phyloP scores from a whole-genome alignment of 768 basidiomycete species.

The Leccinum boreale region DNA sequence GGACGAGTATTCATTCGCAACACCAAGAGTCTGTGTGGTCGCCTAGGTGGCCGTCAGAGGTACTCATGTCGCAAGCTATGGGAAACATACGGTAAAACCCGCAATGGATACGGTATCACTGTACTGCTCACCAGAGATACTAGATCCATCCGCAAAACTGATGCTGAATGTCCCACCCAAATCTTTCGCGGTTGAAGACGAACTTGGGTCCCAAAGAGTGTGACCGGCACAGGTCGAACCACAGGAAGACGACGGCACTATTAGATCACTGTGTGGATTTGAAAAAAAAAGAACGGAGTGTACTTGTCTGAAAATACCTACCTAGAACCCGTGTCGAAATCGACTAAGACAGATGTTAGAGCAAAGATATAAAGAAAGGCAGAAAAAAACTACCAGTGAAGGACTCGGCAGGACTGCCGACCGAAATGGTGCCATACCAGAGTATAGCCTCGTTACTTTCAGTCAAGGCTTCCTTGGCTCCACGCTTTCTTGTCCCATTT shows the following conservation, averaged over 20 bases:
- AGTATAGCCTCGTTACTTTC: neutral
- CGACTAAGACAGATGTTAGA: neutral
- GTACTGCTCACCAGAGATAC: neutral
- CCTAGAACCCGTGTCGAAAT: neutral
- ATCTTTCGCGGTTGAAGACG: neutral
- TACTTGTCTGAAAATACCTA: neutral
- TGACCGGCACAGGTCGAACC: neutral
- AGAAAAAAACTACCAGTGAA: neutral
- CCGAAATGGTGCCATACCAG: neutral
- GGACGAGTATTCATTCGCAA: neutral
- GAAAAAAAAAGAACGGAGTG: neutral
- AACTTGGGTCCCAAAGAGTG: neutral
- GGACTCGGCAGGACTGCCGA: neutral
- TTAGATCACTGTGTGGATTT: neutral
- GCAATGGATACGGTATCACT: neutral
- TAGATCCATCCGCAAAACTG: neutral
- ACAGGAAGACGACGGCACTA: neutral
- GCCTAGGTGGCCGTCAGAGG: neutral
- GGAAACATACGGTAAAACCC: neutral
- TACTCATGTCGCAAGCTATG: neutral
- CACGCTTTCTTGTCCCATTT: neutral
- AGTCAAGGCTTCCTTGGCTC: neutral
- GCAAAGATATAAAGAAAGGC: neutral
- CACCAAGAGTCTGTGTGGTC: neutral
- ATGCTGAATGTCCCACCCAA: neutral